Evolutionary conservation across 1,139 yeast species (phyloP).

Genomic region (Hemisphaericaspora xylanilytica): DNA sequence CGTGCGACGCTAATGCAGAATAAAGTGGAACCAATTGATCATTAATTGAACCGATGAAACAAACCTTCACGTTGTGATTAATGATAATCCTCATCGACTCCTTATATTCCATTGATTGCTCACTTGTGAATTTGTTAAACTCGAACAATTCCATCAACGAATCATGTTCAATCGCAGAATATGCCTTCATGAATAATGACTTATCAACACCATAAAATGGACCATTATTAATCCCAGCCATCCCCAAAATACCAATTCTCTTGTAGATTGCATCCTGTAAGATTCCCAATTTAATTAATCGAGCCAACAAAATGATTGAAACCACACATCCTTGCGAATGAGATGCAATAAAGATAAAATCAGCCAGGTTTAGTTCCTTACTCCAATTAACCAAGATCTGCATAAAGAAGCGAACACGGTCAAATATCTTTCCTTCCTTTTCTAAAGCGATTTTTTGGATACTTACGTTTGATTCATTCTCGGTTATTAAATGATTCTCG

Average conservation of each 20-base stretch:
- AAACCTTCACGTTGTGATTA: slow-evolving; percentile 68
- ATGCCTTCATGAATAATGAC: slow-evolving; percentile 78
- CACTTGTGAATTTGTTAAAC: slow-evolving; percentile 71
- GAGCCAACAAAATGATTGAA: slow-evolving; percentile 71
- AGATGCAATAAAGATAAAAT: slow-evolving; percentile 82
- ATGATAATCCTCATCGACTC: slow-evolving; percentile 66
- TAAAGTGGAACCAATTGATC: slow-evolving; percentile 92
- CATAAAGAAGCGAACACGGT: slow-evolving; percentile 78
- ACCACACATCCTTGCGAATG: slow-evolving; percentile 98
- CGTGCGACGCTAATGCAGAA: slow-evolving; percentile 79
- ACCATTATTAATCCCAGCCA: slow-evolving; percentile 96
- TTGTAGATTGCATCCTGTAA: slow-evolving; percentile 49
- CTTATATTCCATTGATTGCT: slow-evolving; percentile 68
- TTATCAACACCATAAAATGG: slow-evolving; percentile 91
- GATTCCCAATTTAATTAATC: slow-evolving; percentile 67
- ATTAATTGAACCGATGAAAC: slow-evolving; percentile 82
- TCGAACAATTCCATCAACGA: slow-evolving; percentile 84
- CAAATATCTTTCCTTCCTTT: slow-evolving; percentile 86
- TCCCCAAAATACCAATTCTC: slow-evolving; percentile 72
- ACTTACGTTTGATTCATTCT: slow-evolving; percentile 46
- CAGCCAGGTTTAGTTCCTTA: slow-evolving; percentile 69
- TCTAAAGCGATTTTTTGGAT: slow-evolving; percentile 90
- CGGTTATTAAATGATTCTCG: slow-evolving; percentile 45
- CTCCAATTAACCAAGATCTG: slow-evolving; percentile 70
- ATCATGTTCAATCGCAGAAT: slow-evolving; percentile 85